These are phyloP conservation scores for Caryopteris hybrid DNA, from an alignment of 305 asterid genomes.

Conservation along the genomic window DNA sequence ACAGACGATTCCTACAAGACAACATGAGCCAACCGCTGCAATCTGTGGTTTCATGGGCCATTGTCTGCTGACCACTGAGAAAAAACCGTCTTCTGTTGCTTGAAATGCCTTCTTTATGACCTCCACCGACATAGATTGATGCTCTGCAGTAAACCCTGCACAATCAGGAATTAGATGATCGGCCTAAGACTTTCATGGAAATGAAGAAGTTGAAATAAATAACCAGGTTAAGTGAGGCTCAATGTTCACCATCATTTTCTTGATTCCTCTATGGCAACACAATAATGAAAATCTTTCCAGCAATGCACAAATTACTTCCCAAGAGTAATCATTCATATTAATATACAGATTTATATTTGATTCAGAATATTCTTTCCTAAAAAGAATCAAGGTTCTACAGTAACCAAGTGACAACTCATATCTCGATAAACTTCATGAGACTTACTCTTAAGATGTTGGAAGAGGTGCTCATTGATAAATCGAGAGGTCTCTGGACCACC, in stretches of 20 bases:
- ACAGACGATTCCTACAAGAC: constrained; percentile 74
- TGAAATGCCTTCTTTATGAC: constrained; percentile 80
- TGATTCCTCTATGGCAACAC: neutral
- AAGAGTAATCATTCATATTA: neutral
- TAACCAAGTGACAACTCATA: neutral
- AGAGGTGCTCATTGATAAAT: constrained; percentile 66
- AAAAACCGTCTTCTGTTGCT: constrained; percentile 90
- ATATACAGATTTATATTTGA: neutral
- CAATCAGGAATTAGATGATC: neutral
- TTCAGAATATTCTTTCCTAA: neutral
- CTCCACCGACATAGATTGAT: constrained; percentile 76
- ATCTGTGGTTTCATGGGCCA: constrained; percentile 83
- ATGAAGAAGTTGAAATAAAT: neutral
- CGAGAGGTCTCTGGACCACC: constrained; percentile 81
- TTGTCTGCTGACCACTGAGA: constrained; percentile 64
- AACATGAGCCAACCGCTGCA: constrained; percentile 92
- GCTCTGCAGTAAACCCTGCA: constrained; percentile 77
- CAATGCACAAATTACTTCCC: neutral
- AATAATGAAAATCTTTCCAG: neutral
- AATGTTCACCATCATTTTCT: neutral
- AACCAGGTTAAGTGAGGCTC: neutral
- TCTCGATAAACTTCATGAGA: constrained; percentile 1
- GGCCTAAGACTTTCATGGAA: neutral
- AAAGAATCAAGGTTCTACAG: constrained; percentile 3
- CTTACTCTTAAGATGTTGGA: constrained; percentile 83